These are phyloP conservation scores for Pseudogymnoascus sp. DNA, from an alignment of 2,329 filamentous ascomycete species.

Conservation along the genomic window DNA sequence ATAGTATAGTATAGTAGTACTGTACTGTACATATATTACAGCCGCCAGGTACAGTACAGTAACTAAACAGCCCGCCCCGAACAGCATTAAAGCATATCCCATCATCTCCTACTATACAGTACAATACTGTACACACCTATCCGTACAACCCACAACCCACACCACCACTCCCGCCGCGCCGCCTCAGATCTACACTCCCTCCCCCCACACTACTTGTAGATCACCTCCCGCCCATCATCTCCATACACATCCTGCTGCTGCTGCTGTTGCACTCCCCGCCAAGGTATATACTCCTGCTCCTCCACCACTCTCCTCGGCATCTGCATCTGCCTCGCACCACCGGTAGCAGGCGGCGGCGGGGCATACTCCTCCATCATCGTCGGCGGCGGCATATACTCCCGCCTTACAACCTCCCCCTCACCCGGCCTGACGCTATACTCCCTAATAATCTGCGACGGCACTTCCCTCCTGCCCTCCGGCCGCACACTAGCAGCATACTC, in stretches of 20 bases:
- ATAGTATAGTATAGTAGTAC: background rate
- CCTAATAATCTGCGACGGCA: constrained; percentile 22
- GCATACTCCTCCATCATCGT: background rate
- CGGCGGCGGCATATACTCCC: constrained; percentile 18
- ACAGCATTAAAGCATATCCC: too few species aligned
- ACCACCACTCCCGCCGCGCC: too few species aligned
- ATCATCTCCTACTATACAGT: background rate
- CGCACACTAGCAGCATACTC: constrained; percentile 35
- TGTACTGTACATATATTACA: background rate
- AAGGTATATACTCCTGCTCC: constrained; percentile 6
- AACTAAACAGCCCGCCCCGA: too few species aligned
- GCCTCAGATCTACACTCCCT: too few species aligned
- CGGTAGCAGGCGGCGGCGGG: background rate
- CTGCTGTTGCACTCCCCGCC: background rate
- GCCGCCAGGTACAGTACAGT: too few species aligned
- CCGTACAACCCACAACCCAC: too few species aligned
- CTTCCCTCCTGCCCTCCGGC: constrained; percentile 24
- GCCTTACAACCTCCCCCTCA: constrained; percentile 18
- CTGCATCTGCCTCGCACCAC: background rate
- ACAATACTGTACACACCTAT: background rate
- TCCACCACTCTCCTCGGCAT: background rate
- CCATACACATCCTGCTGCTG: background rate
- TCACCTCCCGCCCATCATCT: background rate
- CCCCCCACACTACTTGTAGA: background rate
- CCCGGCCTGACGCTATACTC: constrained; percentile 27